A percentile compares a stretch with the other conserved stretches of the same genome.
phyloP scores from a whole-genome alignment of 2,329 filamentous ascomycete species.

The Colletotrichum lini region DNA sequence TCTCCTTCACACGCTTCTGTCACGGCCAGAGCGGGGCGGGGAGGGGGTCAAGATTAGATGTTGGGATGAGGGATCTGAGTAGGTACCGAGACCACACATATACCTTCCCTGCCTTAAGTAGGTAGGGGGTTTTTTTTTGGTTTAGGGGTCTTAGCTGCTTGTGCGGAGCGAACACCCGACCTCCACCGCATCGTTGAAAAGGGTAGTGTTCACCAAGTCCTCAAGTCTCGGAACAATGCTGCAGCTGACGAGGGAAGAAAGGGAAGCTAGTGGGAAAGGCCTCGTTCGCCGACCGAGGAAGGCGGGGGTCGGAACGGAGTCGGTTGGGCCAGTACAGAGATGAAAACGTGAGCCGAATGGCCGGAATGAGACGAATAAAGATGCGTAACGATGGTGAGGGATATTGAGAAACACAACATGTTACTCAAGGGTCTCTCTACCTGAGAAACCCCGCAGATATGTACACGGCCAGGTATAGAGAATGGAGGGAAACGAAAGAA shows the following conservation, averaged over 20 bases:
- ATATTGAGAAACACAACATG: conserved; percentile 20
- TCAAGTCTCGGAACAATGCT: not conserved
- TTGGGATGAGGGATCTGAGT: conserved; percentile 28
- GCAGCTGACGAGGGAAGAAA: conserved; percentile 33
- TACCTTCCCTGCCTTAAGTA: conserved; percentile 8
- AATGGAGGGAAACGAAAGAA: not conserved
- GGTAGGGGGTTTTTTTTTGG: not conserved
- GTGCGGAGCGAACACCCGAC: conserved; percentile 5
- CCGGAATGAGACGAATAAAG: conserved; percentile 16
- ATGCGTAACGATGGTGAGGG: conserved; percentile 29
- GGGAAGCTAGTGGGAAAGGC: conserved; percentile 11
- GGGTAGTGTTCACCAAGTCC: not conserved
- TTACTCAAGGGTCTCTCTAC: not conserved
- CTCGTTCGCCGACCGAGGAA: conserved; percentile 7
- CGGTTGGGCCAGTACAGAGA: not conserved
- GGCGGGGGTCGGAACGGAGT: not conserved
- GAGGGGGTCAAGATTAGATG: conserved; percentile 12
- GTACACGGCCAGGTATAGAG: not conserved
- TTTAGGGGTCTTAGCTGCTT: not conserved
- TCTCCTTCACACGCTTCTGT: conserved; percentile 33
- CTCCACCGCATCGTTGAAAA: not conserved
- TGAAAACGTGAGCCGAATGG: conserved; percentile 9
- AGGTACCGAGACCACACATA: conserved; percentile 23
- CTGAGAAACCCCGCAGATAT: conserved; percentile 16
- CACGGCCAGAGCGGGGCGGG: conserved; percentile 37